Evolutionary conservation across 2,329 filamentous ascomycete species (phyloP).

Genomic region (Aspergillus quadricinctus): DNA sequence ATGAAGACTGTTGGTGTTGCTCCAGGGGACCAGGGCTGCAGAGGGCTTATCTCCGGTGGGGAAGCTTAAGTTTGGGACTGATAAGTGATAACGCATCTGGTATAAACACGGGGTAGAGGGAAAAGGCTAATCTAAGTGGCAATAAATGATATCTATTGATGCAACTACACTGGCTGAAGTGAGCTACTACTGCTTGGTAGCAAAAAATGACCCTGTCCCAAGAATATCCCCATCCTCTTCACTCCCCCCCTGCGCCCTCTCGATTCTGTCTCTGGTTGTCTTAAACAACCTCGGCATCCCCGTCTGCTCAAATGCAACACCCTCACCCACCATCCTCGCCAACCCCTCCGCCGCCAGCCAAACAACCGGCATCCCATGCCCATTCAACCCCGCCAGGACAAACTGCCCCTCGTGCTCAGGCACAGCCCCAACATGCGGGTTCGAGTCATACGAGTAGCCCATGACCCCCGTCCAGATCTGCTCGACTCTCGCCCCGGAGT

Average conservation of each 20-base stretch:
- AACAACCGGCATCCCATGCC: slow-evolving; percentile 63
- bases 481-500: slow-evolving; percentile 23
- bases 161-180: background rate
- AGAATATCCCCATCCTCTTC: slow-evolving; percentile 2
- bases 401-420: slow-evolving; percentile 48
- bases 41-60: background rate
- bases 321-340: slow-evolving; percentile 48
- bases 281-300: slow-evolving; percentile 29
- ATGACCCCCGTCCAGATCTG: slow-evolving; percentile 44
- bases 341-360: slow-evolving; percentile 57
- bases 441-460: slow-evolving; percentile 48
- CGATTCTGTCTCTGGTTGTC: slow-evolving; percentile 8
- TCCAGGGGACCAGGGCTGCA: no score
- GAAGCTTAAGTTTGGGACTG: no score
- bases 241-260: background rate
- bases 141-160: background rate
- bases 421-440: slow-evolving; percentile 50
- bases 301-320: slow-evolving; percentile 21
- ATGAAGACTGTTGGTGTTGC: no score
- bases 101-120: background rate
- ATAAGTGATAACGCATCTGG: background rate
- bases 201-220: background rate
- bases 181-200: background rate
- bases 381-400: slow-evolving; percentile 59
- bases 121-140: background rate